A percentile compares a stretch with the other conserved stretches of the same genome.
These are phyloP conservation scores for Acacia crassicarpa DNA, from an alignment of 306 rosid genomes.

Conservation along the genomic window DNA sequence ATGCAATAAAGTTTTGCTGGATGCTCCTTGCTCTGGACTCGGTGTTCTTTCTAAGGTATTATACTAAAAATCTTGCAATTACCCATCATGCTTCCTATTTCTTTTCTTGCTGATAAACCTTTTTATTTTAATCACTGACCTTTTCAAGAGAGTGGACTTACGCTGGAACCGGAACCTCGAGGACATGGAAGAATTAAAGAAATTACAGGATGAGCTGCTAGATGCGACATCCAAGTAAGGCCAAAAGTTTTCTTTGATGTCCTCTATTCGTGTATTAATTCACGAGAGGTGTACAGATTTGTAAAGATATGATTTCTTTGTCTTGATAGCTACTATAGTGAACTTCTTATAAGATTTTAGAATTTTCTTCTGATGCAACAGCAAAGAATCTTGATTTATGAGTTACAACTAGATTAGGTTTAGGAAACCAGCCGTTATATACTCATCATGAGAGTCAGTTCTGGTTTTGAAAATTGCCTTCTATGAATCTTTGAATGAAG, in stretches of 20 bases:
- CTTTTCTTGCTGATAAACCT: constrained; percentile 12
- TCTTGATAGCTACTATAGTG: background rate
- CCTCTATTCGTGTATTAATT: constrained; percentile 3
- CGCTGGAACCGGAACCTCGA: constrained; percentile 79
- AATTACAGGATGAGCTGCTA: constrained; percentile 75
- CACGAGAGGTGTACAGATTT: background rate
- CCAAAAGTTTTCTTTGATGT: background rate
- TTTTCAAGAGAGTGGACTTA: constrained; percentile 81
- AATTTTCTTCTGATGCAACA: background rate
- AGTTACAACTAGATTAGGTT: background rate
- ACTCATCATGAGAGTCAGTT: background rate
- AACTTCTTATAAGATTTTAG: background rate
- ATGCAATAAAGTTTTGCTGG: constrained; percentile 79
- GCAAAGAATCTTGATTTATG: background rate
- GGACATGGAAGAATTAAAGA: constrained; percentile 73
- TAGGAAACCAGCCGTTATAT: constrained; percentile 10
- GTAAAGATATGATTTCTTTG: constrained; percentile 5
- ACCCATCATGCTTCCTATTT: background rate
- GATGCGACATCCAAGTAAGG: constrained; percentile 78
- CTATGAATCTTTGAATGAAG: constrained; percentile 12
- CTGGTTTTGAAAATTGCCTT: constrained; percentile 12
- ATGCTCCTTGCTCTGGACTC: constrained; percentile 84
- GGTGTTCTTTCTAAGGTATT: constrained; percentile 93
- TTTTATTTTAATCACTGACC: constrained; percentile 28
- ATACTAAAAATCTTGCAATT: constrained; percentile 13